Base-by-base conservation (phyloP, 441 rosid species). In the Aquilaria agallochum region DNA sequence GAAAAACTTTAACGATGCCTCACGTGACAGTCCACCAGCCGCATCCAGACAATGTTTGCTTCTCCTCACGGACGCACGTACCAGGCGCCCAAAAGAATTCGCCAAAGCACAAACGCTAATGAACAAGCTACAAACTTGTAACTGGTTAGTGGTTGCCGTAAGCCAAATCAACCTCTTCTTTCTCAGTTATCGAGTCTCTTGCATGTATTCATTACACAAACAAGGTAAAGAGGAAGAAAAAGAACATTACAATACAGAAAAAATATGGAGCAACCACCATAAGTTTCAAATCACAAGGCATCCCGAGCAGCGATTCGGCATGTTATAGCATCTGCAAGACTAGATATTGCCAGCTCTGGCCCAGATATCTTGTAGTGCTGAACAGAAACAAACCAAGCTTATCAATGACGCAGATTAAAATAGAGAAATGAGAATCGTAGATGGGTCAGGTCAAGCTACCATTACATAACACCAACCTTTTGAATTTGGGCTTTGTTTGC, bases 241-340 rank as follows among this genome's bases (percentile, higher is more conserved):
- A 48, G 12, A 14, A 36, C 34, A 30, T 9, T n/a, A 56, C 48
- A 9, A 6, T 13, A 48, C 13, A 30, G 48, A 14, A 8, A 20
- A 3, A 11, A 33, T 4, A 53, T 27, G n/a, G 27, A 20, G 27
- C 27, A 20, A 50, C 10, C n/a, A 9, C 13, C 50, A 15, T 57
- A 34, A 53, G n/a, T 33, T 14, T 68, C 54, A 36, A 8, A 36
- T 85, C 83, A 91, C 68, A 91, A 71, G 71, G 98, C 86, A 49
- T 92, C 96, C 0, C 95, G 90, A 32, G 86, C 78, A 31, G 99
- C 93, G 5, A 92, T 89, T 54, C 95, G 80, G 59, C 98, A 89
- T 11, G 87, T 75, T 50, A 95, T 88, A 10, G 96, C 92, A 53
- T 92, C 96, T 9, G 90, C 83, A 11, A 88, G 83, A 2, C 90